Conservation (phyloP, 495 filamentous ascomycete species). For the Penicillium diatomitis region DNA sequence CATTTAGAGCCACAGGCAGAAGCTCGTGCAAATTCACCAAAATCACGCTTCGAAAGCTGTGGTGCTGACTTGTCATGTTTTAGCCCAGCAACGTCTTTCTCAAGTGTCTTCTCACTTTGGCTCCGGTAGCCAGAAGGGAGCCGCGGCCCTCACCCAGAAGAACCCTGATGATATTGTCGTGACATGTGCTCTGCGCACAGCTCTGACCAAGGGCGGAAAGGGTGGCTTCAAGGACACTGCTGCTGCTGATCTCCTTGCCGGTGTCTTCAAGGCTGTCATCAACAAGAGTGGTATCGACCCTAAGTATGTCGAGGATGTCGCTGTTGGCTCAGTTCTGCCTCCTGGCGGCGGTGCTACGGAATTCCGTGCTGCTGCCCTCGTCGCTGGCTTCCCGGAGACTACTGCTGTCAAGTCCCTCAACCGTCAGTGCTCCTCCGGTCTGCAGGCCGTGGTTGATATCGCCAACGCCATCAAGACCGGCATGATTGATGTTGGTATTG, state of each 20-base stretch:
- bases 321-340: conserved; percentile 82
- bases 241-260: conserved; percentile 76
- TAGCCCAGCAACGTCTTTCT: conserved; percentile 53
- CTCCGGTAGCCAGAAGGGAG: conserved; percentile 34
- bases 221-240: conserved; percentile 91
- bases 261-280: conserved; percentile 72
- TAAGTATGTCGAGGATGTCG: conserved; percentile 76
- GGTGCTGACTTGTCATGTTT: background rate
- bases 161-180: conserved; percentile 76
- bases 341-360: conserved; percentile 95
- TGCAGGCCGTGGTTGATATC: conserved; percentile 87
- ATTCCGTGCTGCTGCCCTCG: conserved; percentile 85
- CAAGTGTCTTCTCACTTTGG: conserved; percentile 56
- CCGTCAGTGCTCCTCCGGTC: conserved; percentile 81
- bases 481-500: conserved; percentile 94
- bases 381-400: conserved; percentile 81
- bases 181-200: conserved; percentile 83
- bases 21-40: too few relatives aligned
- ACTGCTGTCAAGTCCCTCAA: conserved; percentile 80
- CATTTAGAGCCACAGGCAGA: background rate
- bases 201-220: conserved; percentile 87
- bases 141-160: conserved; percentile 48
- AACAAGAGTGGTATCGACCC: conserved; percentile 81
- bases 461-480: conserved; percentile 80
- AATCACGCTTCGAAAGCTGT: background rate